These are phyloP conservation scores for Durotheca rogersii DNA, from an alignment of 495 filamentous ascomycete genomes.

Conservation along the genomic window DNA sequence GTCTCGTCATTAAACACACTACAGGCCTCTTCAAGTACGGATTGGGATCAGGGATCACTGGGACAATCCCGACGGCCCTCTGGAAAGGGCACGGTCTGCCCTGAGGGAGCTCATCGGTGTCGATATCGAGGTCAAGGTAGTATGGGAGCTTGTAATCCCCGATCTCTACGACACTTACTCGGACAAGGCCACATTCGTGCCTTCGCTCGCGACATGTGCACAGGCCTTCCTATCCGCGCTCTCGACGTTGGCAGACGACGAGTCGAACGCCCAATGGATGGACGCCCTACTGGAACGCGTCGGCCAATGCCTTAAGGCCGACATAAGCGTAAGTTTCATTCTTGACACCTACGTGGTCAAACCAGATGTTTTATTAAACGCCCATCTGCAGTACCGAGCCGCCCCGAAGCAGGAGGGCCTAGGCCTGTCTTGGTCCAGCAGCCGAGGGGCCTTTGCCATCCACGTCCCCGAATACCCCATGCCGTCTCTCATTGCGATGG, in stretches of 20 bases:
- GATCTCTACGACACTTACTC: conserved; percentile 34
- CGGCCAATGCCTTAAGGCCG: conserved; percentile 27
- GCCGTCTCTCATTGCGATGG: conserved; percentile 27
- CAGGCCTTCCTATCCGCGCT: conserved; percentile 31
- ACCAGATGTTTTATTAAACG: no score
- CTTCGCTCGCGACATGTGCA: conserved; percentile 28
- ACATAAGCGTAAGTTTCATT: conserved; percentile 32
- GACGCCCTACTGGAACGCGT: conserved; percentile 33
- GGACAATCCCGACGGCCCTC: conserved; percentile 26
- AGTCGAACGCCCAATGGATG: conserved; percentile 33
- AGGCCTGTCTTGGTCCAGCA: conserved; percentile 29
- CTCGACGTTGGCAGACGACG: conserved; percentile 38
- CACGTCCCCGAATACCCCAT: conserved; percentile 33
- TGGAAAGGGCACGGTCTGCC: conserved; percentile 24
- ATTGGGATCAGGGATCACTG: conserved; percentile 42
- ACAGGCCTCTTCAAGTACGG: conserved; percentile 40
- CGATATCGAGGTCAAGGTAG: conserved; percentile 33
- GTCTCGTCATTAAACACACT: neutral
- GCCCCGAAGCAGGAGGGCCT: conserved; percentile 3
- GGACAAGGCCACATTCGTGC: conserved; percentile 36
- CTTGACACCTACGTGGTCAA: no score
- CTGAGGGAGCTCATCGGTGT: conserved; percentile 35
- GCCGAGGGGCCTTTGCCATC: conserved; percentile 32
- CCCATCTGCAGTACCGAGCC: no score
- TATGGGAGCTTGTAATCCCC: conserved; percentile 38